A percentile compares a stretch with the other conserved stretches of the same genome.
These are phyloP conservation scores for Candida insectorum DNA, from an alignment of 805 yeast genomes.

Conservation along the genomic window DNA sequence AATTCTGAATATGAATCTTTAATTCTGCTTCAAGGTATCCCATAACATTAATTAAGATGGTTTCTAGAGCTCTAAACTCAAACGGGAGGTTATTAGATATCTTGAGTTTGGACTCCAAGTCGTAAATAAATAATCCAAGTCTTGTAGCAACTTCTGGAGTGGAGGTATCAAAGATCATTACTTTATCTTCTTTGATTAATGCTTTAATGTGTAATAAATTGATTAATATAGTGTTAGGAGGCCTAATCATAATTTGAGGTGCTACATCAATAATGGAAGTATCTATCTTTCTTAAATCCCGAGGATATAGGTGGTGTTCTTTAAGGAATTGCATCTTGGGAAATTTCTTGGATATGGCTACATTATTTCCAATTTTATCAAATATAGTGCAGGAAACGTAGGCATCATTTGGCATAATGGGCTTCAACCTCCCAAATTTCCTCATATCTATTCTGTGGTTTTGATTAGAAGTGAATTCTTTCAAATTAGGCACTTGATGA, in stretches of 20 bases:
- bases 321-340: conserved; percentile 68
- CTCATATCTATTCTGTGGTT: conserved; percentile 8
- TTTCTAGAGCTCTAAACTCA: conserved; percentile 81
- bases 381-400: conserved; percentile 79
- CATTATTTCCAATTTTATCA: conserved; percentile 64
- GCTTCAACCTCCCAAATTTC: conserved; percentile 25
- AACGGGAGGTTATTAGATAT: conserved; percentile 34
- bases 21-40: conserved; percentile 75
- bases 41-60: conserved; percentile 77
- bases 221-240: conserved; percentile 69
- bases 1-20: conserved; percentile 50
- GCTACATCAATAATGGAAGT: conserved; percentile 72
- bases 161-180: conserved; percentile 79
- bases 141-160: conserved; percentile 63
- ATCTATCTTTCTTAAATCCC: conserved; percentile 86
- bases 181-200: conserved; percentile 72
- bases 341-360: conserved; percentile 66
- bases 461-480: conserved; percentile 14
- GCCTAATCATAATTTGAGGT: conserved; percentile 81
- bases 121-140: conserved; percentile 78
- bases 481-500: conserved; percentile 10
- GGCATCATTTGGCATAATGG: conserved; percentile 46
- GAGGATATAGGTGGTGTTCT: conserved; percentile 72
- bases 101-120: conserved; percentile 70
- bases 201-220: conserved; percentile 89